These are phyloP conservation scores for Populus hybrid DNA, from an alignment of 441 rosid genomes.

Conservation along the genomic window DNA sequence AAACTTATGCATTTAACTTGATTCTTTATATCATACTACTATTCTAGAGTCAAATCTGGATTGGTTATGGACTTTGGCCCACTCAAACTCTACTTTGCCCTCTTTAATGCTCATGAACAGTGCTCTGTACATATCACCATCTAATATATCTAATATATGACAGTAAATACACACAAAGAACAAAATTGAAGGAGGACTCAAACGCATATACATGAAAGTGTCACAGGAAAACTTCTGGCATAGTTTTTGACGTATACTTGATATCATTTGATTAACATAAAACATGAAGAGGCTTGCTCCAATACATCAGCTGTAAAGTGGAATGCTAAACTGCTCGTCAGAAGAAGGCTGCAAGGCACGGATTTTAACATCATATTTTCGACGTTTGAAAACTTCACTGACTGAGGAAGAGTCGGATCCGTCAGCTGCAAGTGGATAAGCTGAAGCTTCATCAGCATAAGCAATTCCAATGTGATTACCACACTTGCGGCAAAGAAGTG, in stretches of 20 bases:
- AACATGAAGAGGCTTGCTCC: slow-evolving; percentile 1
- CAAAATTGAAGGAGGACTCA: background rate
- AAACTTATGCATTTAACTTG: background rate
- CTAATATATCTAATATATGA: slow-evolving; percentile 2
- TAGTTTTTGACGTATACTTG: background rate
- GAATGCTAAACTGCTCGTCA: slow-evolving; percentile 32
- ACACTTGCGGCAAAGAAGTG: slow-evolving; percentile 90
- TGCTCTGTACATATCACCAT: slow-evolving; percentile 22
- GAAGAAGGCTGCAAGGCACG: slow-evolving; percentile 85
- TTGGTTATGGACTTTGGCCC: slow-evolving; percentile 4
- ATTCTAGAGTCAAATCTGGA: slow-evolving; percentile 11
- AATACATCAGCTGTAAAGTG: slow-evolving; percentile 28
- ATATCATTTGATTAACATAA: slow-evolving; percentile 8
- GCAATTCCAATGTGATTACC: slow-evolving; percentile 75
- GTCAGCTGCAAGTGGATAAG: slow-evolving; percentile 42
- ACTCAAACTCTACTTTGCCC: slow-evolving; percentile 10
- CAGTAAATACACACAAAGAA: slow-evolving; percentile 4
- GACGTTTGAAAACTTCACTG: slow-evolving; percentile 30
- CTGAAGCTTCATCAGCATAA: slow-evolving; percentile 44
- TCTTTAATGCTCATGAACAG: slow-evolving; percentile 4
- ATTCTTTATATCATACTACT: slow-evolving; percentile 5
- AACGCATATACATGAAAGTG: slow-evolving; percentile 19
- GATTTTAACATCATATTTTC: slow-evolving; percentile 69
- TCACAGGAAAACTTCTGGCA: slow-evolving; percentile 20
- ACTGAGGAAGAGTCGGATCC: slow-evolving; percentile 44